A percentile compares a stretch with the other conserved stretches of the same genome.
Evolutionary conservation across 192 early-diverging fungal species (phyloP).

Genomic region (Funneliformis geosporum): DNA sequence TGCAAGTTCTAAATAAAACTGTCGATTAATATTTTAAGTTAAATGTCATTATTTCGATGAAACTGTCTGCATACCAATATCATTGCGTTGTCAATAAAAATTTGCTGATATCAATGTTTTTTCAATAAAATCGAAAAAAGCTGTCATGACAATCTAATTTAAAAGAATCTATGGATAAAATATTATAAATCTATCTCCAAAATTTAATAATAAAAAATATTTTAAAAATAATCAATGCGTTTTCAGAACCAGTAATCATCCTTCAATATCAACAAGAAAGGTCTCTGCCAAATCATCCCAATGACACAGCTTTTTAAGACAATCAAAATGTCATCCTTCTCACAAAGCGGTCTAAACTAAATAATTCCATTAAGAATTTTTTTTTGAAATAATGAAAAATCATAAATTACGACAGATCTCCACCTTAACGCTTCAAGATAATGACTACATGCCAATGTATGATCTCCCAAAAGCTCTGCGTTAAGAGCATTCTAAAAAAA

Average conservation of each 20-base stretch:
- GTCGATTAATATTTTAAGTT: neutral
- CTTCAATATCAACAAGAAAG: slow-evolving; percentile 56
- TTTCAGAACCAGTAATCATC: slow-evolving; percentile 38
- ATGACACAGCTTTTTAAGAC: slow-evolving; percentile 60
- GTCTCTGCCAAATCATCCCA: slow-evolving; percentile 62
- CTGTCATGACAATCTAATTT: slow-evolving; percentile 54
- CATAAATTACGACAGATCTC: slow-evolving; percentile 28
- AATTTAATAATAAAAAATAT: neutral
- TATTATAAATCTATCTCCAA: slow-evolving; percentile 54
- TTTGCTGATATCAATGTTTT: slow-evolving; percentile 34
- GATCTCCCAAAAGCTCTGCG: slow-evolving; percentile 62
- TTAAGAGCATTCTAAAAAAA: slow-evolving; percentile 55
- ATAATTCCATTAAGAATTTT: neutral
- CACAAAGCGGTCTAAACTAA: slow-evolving; percentile 28
- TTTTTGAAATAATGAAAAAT: neutral
- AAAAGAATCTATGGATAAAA: slow-evolving; percentile 55
- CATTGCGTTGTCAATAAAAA: slow-evolving; percentile 39
- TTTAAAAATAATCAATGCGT: neutral
- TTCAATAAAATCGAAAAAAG: slow-evolving; percentile 56
- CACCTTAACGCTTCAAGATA: slow-evolving; percentile 43
- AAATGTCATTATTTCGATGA: neutral
- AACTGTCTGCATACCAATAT: slow-evolving; percentile 36
- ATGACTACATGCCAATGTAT: slow-evolving; percentile 49
- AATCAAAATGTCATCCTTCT: slow-evolving; percentile 57
- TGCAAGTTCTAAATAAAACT: slow-evolving; percentile 42